Evolutionary conservation across 371 early-diverging fungal species (phyloP), one percentile per base, ranked within the genome.

Genomic region (Mortierella sp.): DNA sequence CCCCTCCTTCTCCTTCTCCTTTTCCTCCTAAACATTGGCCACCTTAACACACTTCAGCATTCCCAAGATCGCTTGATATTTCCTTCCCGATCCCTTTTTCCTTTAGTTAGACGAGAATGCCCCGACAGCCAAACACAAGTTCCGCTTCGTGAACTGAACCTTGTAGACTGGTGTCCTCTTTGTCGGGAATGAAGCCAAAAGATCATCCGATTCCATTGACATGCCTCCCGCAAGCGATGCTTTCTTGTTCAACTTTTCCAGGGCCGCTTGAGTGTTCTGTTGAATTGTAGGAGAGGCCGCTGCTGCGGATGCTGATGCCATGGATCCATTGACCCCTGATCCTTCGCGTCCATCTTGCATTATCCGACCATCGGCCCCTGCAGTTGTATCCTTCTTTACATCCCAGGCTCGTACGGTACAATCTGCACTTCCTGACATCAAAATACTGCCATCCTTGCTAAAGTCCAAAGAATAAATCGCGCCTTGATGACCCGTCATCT

Each of bases 331-430:
- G 1, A 16, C 9, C 37, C 37, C 37, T 9, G 37, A 37, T 37
- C 37, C 47, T 7, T 63, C 64, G 4, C 60, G 51, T 4, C 62
- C 67, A 47, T 77, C 72, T 29, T 77, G 72, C 57, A 77, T 11
- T 26, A 72, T 72, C 43, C 77, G 68, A 53, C 62, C 64, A 44
- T 48, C 69, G 7, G 81, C 48, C 29, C 62, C 56, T 5, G 57
- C 30, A n/a, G 79, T 74, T 48, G 83, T 82, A 19, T 86, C 86
- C 55, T 89, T 88, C 60, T 88, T 91, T 26, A 95, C 93, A 76
- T 99, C 98, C 99, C 99, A 99, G 0, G 98, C 84, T 28, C 96
- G 87, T 5, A 99, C 98, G 7, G 96, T 94, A 55, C 92, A 88
- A 83, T 99, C 99, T 1, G 94, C 93, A 29, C 94, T 90, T 16